Evolutionary conservation across 164 flowering plant species (phyloP).

Genomic region (Sextonia rubra): DNA sequence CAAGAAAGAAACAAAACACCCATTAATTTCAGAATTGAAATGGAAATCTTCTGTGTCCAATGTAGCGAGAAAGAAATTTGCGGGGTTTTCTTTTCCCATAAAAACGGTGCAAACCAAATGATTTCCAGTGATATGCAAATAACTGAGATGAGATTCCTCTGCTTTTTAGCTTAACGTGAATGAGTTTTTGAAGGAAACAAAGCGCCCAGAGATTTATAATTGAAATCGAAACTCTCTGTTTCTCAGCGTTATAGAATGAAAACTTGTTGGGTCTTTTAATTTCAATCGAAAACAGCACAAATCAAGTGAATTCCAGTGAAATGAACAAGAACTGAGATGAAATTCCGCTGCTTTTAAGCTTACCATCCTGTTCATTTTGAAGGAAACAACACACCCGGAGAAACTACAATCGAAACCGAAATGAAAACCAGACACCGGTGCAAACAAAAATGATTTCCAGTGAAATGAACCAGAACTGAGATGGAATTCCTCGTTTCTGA

Average conservation of each 20-base stretch:
- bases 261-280: not conserved
- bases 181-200: slow-evolving; percentile 14
- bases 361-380: slow-evolving; percentile 42
- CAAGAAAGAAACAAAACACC: not conserved
- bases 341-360: not conserved
- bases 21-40: not conserved
- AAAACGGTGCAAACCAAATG: not conserved
- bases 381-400: too few species aligned
- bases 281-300: not conserved
- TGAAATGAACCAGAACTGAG: not conserved
- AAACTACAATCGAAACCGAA: not conserved
- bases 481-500: not conserved
- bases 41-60: not conserved
- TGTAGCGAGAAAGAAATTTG: too few species aligned
- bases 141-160: not conserved
- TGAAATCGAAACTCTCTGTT: not conserved
- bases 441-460: not conserved
- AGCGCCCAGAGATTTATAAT: not conserved
- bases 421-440: not conserved
- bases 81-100: not conserved
- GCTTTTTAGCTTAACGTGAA: slow-evolving; percentile 35
- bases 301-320: not conserved
- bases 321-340: not conserved
- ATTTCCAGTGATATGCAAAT: not conserved
- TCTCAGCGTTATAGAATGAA: too few species aligned